Evolutionary conservation across 2,329 filamentous ascomycete species (phyloP).

Genomic region (Aspergillus ustus): DNA sequence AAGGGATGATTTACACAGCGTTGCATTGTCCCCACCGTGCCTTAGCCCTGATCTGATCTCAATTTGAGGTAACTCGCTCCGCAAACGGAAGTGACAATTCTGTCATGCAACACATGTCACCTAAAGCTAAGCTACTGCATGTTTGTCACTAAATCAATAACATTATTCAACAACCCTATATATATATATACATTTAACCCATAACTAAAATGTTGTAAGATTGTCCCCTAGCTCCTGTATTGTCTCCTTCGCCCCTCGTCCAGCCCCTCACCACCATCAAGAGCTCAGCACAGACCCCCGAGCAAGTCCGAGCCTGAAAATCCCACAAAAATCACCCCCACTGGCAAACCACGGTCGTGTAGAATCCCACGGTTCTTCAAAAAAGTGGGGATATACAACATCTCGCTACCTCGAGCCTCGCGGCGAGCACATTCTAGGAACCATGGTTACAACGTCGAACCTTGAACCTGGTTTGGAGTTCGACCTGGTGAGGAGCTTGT

Average conservation of each 20-base stretch:
- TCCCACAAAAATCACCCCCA: not conserved
- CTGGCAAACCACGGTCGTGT: not conserved
- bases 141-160: not conserved
- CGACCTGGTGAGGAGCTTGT: not conserved
- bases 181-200: not conserved
- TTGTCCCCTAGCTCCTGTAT: not conserved
- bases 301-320: not conserved
- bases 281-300: not conserved
- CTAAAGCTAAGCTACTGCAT: not conserved
- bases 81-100: not conserved
- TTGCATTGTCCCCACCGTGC: not conserved
- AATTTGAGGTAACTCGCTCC: not conserved
- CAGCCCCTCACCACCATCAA: not conserved
- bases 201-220: not conserved
- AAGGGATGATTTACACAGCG: not conserved
- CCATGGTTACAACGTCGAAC: not conserved
- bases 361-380: not conserved
- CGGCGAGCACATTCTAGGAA: not conserved
- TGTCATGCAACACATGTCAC: not conserved
- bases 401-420: not conserved
- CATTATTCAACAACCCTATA: not conserved
- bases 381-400: not conserved
- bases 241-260: not conserved
- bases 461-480: not conserved
- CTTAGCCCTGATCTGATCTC: not conserved